Evolutionary conservation across 768 basidiomycete species (phyloP).

Genomic region (Dentipellis sp.): DNA sequence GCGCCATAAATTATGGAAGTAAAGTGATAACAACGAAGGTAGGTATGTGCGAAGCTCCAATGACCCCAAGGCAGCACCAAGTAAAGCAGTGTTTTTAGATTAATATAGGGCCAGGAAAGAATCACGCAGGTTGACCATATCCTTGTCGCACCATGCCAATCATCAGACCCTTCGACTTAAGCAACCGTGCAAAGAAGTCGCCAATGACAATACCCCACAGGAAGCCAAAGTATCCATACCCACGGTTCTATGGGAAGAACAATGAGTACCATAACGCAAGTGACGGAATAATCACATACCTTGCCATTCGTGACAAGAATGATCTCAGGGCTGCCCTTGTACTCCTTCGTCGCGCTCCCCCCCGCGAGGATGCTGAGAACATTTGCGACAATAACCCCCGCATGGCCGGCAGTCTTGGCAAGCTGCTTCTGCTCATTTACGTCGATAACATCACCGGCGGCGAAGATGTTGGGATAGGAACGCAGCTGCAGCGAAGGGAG

Average conservation of each 20-base stretch:
- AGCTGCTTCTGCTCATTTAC: slow-evolving; percentile 56
- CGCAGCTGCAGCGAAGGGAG: slow-evolving; percentile 47
- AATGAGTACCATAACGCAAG: too few relatives aligned
- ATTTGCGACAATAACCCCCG: slow-evolving; percentile 37
- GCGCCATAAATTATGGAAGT: background rate
- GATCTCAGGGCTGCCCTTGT: slow-evolving; percentile 42
- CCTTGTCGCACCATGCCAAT: background rate
- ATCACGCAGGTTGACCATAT: background rate
- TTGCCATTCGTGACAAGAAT: slow-evolving; percentile 27
- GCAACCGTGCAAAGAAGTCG: background rate
- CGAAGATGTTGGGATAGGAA: slow-evolving; percentile 46
- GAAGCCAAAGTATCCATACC: background rate
- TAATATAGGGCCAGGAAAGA: background rate
- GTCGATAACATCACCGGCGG: slow-evolving; percentile 56
- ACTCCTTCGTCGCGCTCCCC: slow-evolving; percentile 25
- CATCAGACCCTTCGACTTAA: background rate
- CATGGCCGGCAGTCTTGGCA: slow-evolving; percentile 38
- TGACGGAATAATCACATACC: slow-evolving; percentile 1
- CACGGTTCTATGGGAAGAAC: background rate
- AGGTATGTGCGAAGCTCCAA: background rate
- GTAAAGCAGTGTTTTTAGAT: background rate
- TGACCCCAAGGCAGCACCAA: background rate
- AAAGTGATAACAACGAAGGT: background rate
- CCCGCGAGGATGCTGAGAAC: slow-evolving; percentile 35
- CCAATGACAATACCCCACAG: background rate